Evolutionary conservation across 2,329 filamentous ascomycete species (phyloP), one percentile per base, ranked within the genome.

Genomic region (Verticillium dahliae): DNA sequence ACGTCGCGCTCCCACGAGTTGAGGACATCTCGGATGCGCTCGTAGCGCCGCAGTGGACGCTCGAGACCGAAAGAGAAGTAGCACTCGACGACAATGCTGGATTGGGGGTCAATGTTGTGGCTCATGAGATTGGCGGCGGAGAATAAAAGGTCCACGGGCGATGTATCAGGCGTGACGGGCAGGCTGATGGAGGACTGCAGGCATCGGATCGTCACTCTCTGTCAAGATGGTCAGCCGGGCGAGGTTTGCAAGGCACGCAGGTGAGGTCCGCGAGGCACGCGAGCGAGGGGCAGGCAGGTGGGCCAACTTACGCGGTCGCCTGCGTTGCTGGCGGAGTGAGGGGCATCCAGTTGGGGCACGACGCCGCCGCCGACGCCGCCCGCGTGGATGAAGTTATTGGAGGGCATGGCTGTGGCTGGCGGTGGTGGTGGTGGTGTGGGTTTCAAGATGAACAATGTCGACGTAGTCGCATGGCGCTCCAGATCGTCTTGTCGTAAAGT

Each of bases 1-100:
- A 82, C 80, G 72, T 97, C 92, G 54, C 83, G 81, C 63, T 96
- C 91, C 94, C 94, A 98, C 0, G 92, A 96, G 72, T 96, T 96
- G 82, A 97, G 85, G 27, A 97, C 85, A 69, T 97, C 91, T 63
- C 91, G 86, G 37, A 98, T 84, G 64, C 86, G 86, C 76, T 98
- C 94, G 71, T 97, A 97, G 45, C 87, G 88, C 50, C 94, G 89
- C 33, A 98, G 76, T 1, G 90, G 89, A 45, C 94, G 86, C 72
- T 96, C 90, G 1, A 98, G 80, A 35, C 91, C 91, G 1, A 95
- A 82, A 55, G 87, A 83, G 22, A 81, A 78, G 72, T 92, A 97
- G 22, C 83, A 85, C 73, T 98, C 94, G 18, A 92, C 75, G 11
- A 97, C 73, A n/a, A 95, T 81, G 59, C 88, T 89, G 13, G 81